Evolutionary conservation across 2,329 filamentous ascomycete genomes (phyloP).

Genomic region (Penicillium sp.): DNA sequence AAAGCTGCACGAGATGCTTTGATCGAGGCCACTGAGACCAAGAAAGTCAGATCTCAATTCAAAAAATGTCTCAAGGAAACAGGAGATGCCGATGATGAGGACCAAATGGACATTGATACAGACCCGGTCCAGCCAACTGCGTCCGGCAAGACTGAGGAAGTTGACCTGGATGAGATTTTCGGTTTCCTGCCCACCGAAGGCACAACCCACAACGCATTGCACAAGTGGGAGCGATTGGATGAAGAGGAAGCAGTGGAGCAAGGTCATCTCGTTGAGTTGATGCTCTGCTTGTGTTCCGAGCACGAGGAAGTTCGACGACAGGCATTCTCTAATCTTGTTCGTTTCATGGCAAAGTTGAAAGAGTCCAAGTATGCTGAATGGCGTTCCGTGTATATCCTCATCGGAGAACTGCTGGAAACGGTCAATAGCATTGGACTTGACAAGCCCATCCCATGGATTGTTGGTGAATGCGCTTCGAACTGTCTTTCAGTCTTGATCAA

Average conservation of each 20-base stretch:
- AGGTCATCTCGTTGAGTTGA: conserved; percentile 65
- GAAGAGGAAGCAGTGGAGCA: conserved; percentile 77
- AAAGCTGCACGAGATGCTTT: conserved; percentile 48
- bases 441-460: conserved; percentile 66
- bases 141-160: conserved; percentile 17
- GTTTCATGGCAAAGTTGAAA: conserved; percentile 51
- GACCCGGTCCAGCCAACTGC: conserved; percentile 1
- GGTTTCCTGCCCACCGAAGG: conserved; percentile 48
- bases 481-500: conserved; percentile 69
- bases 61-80: conserved; percentile 40
- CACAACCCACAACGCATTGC: conserved; percentile 46
- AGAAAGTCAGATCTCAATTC: conserved; percentile 32
- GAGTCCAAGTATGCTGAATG: conserved; percentile 72
- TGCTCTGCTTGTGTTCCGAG: conserved; percentile 72
- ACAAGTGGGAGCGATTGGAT: conserved; percentile 71
- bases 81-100: conserved; percentile 13
- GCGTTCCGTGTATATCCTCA: conserved; percentile 73
- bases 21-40: conserved; percentile 39
- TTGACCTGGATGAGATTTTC: conserved; percentile 55
- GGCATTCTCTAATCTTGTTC: conserved; percentile 48
- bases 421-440: conserved; percentile 55
- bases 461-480: conserved; percentile 71
- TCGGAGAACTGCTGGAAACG: conserved; percentile 79
- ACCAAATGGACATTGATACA: conserved; percentile 21
- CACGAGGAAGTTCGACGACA: conserved; percentile 76